These are phyloP conservation scores for Barnettozyma sp. DNA, from an alignment of 805 yeast genomes.

Conservation along the genomic window DNA sequence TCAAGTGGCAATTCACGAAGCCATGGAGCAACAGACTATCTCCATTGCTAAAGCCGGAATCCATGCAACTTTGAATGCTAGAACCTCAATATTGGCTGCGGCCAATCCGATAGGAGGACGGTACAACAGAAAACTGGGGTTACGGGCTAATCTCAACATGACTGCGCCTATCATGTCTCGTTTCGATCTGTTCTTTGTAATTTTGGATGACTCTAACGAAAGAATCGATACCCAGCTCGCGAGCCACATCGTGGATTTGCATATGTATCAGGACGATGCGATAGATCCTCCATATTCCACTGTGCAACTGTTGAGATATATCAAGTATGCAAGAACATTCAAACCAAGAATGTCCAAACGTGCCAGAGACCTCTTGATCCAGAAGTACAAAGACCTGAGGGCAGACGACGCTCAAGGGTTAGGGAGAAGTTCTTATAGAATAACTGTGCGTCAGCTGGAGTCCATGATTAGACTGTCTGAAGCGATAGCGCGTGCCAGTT, in stretches of 20 bases:
- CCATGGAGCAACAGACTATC: constrained; percentile 99
- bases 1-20: constrained; percentile 98
- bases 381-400: constrained; percentile 78
- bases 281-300: constrained; percentile 84
- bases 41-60: constrained; percentile 98
- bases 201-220: constrained; percentile 91
- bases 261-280: constrained; percentile 85
- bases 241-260: constrained; percentile 85
- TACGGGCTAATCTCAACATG: constrained; percentile 85
- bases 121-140: constrained; percentile 78
- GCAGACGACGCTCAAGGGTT: constrained; percentile 87
- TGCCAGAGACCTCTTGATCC: constrained; percentile 71
- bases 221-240: constrained; percentile 86
- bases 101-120: constrained; percentile 98
- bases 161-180: constrained; percentile 99
- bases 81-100: constrained; percentile 96
- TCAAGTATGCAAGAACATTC: constrained; percentile 87
- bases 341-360: constrained; percentile 80
- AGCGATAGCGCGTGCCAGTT: constrained; percentile 95
- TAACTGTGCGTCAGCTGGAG: constrained; percentile 95
- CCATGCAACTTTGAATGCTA: constrained; percentile 93
- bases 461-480: constrained; percentile 89
- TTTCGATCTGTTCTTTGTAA: constrained; percentile 91
- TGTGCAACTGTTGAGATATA: constrained; percentile 81
- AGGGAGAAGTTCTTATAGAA: constrained; percentile 80